These are phyloP conservation scores for Pyrenochaeta sp. DNA, from an alignment of 2,329 filamentous ascomycete genomes.

Conservation along the genomic window DNA sequence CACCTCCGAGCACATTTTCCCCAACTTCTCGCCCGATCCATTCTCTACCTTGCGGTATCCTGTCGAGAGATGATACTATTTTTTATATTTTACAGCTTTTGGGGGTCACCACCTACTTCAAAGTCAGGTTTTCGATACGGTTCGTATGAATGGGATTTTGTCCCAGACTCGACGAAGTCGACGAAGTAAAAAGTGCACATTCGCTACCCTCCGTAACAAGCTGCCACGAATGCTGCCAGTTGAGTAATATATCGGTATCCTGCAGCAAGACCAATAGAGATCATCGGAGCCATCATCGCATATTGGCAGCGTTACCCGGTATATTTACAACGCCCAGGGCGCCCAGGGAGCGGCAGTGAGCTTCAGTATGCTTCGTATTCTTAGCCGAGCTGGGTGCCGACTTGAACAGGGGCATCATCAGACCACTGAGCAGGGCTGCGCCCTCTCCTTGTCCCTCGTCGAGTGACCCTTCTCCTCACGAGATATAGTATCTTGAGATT, in stretches of 20 bases:
- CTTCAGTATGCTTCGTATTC: conserved; percentile 21
- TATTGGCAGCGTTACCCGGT: background rate
- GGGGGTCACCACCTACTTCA: no score
- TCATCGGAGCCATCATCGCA: background rate
- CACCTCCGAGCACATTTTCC: conserved; percentile 1
- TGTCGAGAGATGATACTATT: no score
- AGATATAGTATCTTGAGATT: conserved; percentile 11
- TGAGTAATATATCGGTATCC: background rate
- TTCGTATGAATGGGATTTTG: no score
- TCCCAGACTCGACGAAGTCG: no score
- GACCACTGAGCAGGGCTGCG: conserved; percentile 1
- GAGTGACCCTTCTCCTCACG: conserved; percentile 1
- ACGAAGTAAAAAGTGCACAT: no score
- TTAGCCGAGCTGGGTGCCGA: conserved; percentile 23
- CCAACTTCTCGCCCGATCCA: background rate
- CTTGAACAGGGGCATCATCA: conserved; percentile 7
- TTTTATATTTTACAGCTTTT: no score
- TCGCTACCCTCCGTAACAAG: no score
- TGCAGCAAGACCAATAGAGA: background rate
- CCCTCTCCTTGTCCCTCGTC: background rate
- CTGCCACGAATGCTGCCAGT: background rate
- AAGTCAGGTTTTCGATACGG: no score
- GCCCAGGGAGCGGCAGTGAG: conserved; percentile 17
- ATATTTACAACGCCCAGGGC: conserved; percentile 3
- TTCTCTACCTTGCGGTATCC: no score